Evolutionary conservation across 1,284 basidiomycete species (phyloP).

Genomic region (Sanghuangporus baumii): DNA sequence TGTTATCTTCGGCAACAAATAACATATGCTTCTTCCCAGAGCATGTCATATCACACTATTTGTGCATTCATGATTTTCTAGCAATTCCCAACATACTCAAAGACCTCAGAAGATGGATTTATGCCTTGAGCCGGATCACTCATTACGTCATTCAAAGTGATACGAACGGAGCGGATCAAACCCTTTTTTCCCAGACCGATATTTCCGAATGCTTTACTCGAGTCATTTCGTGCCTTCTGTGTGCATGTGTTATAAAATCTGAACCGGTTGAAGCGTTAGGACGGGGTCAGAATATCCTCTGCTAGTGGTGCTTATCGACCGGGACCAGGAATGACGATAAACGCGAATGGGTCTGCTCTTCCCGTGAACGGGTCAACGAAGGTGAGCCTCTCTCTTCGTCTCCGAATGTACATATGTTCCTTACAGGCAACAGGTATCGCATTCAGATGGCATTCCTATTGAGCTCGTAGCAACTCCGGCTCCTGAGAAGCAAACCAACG

Average conservation of each 20-base stretch:
- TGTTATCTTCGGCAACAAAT: no score
- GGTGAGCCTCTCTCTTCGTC: not conserved
- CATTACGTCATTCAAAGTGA: not conserved
- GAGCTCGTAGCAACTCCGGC: not conserved
- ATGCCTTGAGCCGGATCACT: no score
- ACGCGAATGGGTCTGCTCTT: not conserved
- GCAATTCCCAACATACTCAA: no score
- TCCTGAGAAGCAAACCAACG: not conserved
- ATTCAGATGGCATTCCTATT: conserved; percentile 14
- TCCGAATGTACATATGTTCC: not conserved
- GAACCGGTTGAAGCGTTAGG: not conserved
- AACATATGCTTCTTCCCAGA: not conserved
- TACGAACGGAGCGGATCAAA: not conserved
- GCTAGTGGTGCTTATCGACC: not conserved
- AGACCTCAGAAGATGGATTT: no score
- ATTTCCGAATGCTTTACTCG: not conserved
- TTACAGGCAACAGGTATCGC: conserved; percentile 5
- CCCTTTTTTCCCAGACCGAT: not conserved
- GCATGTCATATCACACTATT: not conserved
- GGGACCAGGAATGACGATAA: not conserved
- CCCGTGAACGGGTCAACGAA: not conserved
- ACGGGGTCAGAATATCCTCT: not conserved
- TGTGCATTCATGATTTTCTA: not conserved
- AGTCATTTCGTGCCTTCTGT: not conserved
- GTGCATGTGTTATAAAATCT: not conserved